Base-by-base conservation (phyloP, 179 eudicot species). In the Actinidia chinensis region DNA sequence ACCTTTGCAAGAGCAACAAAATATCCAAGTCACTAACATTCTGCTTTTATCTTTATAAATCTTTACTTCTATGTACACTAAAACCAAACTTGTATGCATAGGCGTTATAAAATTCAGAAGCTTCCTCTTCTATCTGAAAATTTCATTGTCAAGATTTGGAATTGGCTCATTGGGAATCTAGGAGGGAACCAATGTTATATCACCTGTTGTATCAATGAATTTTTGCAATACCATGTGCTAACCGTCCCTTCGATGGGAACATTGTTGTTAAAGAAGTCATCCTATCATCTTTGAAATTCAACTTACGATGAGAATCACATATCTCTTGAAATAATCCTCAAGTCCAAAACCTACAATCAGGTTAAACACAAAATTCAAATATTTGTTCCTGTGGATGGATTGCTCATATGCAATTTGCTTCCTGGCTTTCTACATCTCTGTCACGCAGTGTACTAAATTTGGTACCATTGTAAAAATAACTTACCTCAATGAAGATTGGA, bases 1-100 rank as follows among this genome's bases (percentile, higher is more conserved):
- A 36, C 46, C 68, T 36, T 64, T 4, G 20, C 68, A 36, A 64
- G 68, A 33, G 68, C 20, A 64, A 64, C 68, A 64, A 64, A 64
- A 36, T 4, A 63, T 63, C 44, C 22, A 1, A 15, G 2, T 3
- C 4, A 36, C 25, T 64, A 64, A 0, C 4, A 6, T 64, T 0
- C 47, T 11, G 1, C 68, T 64, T 20, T 0, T 15, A 36, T 64
- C 46, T 33, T 64, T 64, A 14, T 64, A n/a, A 10, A 15, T 33
- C 46, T 64, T 64, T 63, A 28, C 68, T 63, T 63, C 6, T 63
- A 28, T 8, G 42, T 8, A 63, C 43, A 28, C 43, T 20, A 60
- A 60, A 60, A 60, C 40, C 42, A 8, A 60, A 33, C 10, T 60
- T 23, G 42, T 60, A 60, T 25, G 17, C 66, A 25, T 60, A 25